Conservation (phyloP, 2,329 filamentous ascomycete genomes). For the Fusarium sp. region DNA sequence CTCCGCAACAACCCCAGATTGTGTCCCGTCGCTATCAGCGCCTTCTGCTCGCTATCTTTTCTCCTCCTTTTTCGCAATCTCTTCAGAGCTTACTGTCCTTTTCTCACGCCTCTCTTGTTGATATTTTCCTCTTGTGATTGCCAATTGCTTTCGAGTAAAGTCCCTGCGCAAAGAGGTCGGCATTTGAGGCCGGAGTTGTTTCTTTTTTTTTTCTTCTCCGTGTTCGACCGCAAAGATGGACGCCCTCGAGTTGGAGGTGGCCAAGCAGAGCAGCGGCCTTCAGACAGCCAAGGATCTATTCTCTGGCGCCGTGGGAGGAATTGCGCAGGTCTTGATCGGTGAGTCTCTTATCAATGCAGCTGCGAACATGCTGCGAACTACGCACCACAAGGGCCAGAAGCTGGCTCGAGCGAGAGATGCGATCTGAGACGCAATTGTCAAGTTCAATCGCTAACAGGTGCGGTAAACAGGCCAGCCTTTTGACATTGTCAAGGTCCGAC, state of each 20-base stretch:
- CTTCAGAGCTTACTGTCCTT: constrained; percentile 8
- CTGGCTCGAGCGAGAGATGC: constrained; percentile 15
- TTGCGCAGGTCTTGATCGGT: constrained; percentile 96
- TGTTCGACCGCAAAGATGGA: constrained; percentile 38
- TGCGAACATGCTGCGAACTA: constrained; percentile 43
- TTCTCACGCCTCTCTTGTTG: not conserved
- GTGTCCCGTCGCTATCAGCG: constrained; percentile 28
- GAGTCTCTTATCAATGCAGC: constrained; percentile 8
- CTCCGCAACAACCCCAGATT: constrained; percentile 44
- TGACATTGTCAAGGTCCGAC: constrained; percentile 97
- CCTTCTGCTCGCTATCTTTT: constrained; percentile 13
- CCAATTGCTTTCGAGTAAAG: not conserved
- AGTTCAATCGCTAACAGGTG: constrained; percentile 7
- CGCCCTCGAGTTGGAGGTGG: constrained; percentile 52
- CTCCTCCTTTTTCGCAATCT: not conserved
- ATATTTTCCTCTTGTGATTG: not conserved
- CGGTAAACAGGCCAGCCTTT: constrained; percentile 71
- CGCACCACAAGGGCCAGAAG: not conserved
- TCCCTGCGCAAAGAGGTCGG: not conserved
- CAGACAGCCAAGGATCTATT: constrained; percentile 90
- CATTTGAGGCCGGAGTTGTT: not conserved
- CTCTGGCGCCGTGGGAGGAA: constrained; percentile 88
- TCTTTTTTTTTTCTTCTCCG: not conserved
- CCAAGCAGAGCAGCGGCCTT: constrained; percentile 52
- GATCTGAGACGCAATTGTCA: constrained; percentile 12